Conservation (phyloP, 2,329 filamentous ascomycete species). For the Calonectria pseudoreteaudii region DNA sequence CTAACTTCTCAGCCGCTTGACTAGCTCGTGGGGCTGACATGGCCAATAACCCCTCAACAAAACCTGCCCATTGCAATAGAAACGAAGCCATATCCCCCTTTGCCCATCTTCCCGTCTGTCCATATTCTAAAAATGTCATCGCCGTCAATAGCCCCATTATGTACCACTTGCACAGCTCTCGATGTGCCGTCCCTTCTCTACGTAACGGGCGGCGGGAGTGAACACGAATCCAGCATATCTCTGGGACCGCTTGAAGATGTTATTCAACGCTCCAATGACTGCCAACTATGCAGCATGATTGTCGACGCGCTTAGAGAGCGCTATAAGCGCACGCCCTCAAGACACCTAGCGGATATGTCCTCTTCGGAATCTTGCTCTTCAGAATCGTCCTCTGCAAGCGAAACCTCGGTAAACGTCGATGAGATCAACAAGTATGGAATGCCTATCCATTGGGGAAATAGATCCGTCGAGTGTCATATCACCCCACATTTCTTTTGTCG, state of each 20-base stretch:
- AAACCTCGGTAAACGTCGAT: not conserved
- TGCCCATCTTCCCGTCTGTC: too few species aligned
- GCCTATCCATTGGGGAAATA: not conserved
- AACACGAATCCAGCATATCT: not conserved
- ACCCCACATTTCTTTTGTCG: not conserved
- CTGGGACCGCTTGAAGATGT: conserved; percentile 18
- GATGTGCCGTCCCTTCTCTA: not conserved
- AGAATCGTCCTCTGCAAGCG: not conserved
- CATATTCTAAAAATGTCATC: not conserved
- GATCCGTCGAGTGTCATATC: conserved; percentile 12
- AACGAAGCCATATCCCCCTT: not conserved
- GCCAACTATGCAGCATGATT: conserved; percentile 17
- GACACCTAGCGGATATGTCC: not conserved
- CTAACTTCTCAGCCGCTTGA: not conserved
- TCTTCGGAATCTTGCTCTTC: not conserved
- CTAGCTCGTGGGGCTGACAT: not conserved
- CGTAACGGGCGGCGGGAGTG: not conserved
- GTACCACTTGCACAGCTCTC: not conserved
- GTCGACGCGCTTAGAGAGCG: conserved; percentile 15
- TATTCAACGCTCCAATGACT: not conserved
- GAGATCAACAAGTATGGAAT: conserved; percentile 19
- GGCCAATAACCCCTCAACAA: not conserved
- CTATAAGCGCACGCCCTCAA: not conserved
- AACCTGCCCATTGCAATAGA: not conserved
- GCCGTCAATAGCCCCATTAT: not conserved